Base-by-base conservation (phyloP, 129 eudicot genomes). In the Arctium lappa region DNA sequence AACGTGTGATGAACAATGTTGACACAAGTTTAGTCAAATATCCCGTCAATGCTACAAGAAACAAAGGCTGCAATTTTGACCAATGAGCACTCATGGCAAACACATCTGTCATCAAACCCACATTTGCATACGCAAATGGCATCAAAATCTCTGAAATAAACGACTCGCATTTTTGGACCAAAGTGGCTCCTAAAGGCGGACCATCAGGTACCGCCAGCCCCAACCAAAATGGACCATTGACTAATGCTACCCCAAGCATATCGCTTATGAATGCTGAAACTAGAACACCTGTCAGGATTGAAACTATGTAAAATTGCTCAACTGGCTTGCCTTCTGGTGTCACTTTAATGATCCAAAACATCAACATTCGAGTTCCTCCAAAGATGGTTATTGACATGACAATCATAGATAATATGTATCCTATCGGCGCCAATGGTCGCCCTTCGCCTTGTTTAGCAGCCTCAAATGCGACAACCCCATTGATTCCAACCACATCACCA, bases 121-220 rank as follows among this genome's bases (percentile, higher is more conserved):
- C 85, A 8, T 86, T 85, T 8, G 89, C 85, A 76, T 83, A 96
- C 1, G 97, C 88, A 82, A 93, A 91, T 18, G 99, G 97, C 94
- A 93, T 87, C 63, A 96, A 80, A 79, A 96, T 40, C 11, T 96
- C 89, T 3, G 8, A 73, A 31, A 90, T 38, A 50, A 96, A 71
- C 0, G 90, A 86, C 88, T 96, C 99, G 5, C 83, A 80, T 79
- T 91, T 93, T 40, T 91, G 93, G 79, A 92, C 94, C 60, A 96
- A 73, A 15, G 92, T 90, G 12, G 97, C 85, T 18, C 98, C 99
- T 77, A 96, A 75, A 12, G 99, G 98, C 2, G 99, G 99, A 42
- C 98, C 99, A 82, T 93, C 97, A 0, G 99, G 98, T 5, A 93
- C 80, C 1, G 91, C 99, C 46, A 96, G 66, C 22, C 99, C 99